Base-by-base conservation (phyloP, 768 basidiomycete genomes). In the Chalciporus sphaerocephalus region DNA sequence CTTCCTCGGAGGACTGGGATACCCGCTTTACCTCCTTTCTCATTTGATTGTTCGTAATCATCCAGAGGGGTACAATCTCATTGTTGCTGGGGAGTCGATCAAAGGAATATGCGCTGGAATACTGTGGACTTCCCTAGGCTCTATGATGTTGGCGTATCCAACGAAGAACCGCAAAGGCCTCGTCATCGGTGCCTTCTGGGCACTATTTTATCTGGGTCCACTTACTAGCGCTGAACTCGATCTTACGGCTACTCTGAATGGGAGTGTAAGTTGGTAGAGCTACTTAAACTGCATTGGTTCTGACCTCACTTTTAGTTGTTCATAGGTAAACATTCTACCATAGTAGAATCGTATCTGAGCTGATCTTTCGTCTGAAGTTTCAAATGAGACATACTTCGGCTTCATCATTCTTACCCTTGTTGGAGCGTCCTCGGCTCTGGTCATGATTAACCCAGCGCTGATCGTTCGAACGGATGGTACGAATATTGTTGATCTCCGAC, bases 161-260 rank as follows among this genome's bases (percentile, higher is more conserved):
- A 67, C 74, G 1, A 78, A 80, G 51, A 74, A 76, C 41, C 74
- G 79, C 53, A 80, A 80, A 54, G 79, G 79, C 12, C 64, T 64
- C 48, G 69, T 70, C n/a, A 78, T 80, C 48, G 68, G 67, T 27
- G 49, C 80, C 39, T 80, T 80, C 62, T 79, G 79, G 79, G 69
- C 77, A 34, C 85, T 91, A 51, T 90, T 92, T 70, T 89, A 89
- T 54, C 50, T 89, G 24, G 87, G 87, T 24, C 81, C 81, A 34
- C 84, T 92, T 35, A 80, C 91, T 38, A 87, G 89, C 21, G 76
- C 87, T 15, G 71, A 84, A 11, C 83, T 91, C 13, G 15, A 21
- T 79, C 86, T 9, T 72, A 90, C 36, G 89, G 79, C 0, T 73
- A 5, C 12, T 28, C 10, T 9, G 28, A 4, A 7, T 15, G 36